Evolutionary conservation across 208 protist genomes (phyloP), one percentile per base, ranked within the genome.

Genomic region (Crithidia sp.): DNA sequence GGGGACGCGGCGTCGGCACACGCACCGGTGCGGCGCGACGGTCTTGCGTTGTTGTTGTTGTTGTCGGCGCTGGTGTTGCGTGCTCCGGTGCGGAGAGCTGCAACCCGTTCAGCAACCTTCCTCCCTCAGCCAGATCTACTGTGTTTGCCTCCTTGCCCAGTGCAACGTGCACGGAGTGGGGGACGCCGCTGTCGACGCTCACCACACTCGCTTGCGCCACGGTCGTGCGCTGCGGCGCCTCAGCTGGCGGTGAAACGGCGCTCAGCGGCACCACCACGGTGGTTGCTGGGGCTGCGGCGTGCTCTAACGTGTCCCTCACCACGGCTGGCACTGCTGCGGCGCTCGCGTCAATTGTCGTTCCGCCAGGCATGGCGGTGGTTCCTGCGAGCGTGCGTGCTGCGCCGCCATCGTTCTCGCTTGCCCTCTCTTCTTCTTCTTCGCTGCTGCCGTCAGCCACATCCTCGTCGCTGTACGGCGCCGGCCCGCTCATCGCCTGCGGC

Each of bases 131-230:
- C 44, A 12, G 17, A 13, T 53, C 55, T 13, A 6, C 5, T 44
- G 55, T 52, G 14, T 19, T 14, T 4, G 36, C 16, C 36, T 69
- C 64, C 40, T 28, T 2, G 2, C 64, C 64, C 4, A 50, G 64
- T 14, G 40, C 52, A 3, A 59, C 64, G 52, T 69, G 64, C 37
- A 69, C 52, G 0, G 64, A 69, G 64, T 69, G 64, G 16, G 64
- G 52, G n/a, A 59, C 64, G 7, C 45, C 64, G 52, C 64, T 69
- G 49, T 59, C n/a, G 14, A 40, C 64, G 64, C 64, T 69, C 17
- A 7, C 36, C 40, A 52, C 39, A 13, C 64, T 69, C 39, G 64
- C 64, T n/a, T 69, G 49, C 40, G 37, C 37, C 40, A 49, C 16
- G 45, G 45, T 19, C 19, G 39, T 7, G 8, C 7, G n/a, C 2